phyloP scores from a whole-genome alignment of 179 eudicot genomes.

The Drosera spatulata region DNA sequence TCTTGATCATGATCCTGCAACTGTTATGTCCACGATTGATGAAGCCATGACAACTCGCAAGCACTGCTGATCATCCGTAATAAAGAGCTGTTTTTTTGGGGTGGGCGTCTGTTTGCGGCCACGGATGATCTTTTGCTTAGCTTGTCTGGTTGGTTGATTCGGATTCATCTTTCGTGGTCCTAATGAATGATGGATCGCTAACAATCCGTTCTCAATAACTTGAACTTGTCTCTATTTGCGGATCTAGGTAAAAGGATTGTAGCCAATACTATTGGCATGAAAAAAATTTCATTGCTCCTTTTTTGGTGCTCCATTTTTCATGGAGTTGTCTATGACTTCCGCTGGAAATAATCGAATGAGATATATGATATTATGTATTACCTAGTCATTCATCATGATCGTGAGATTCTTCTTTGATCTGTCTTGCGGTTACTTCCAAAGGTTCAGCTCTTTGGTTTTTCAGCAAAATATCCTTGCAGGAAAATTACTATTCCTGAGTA shows the following conservation, averaged over 20 bases:
- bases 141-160: slow-evolving; percentile 11
- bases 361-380: no score
- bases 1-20: slow-evolving; percentile 11
- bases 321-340: neutral
- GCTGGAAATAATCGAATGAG: no score
- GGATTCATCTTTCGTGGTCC: slow-evolving; percentile 38
- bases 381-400: no score
- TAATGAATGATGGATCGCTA: slow-evolving; percentile 20
- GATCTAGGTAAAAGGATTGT: neutral
- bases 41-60: slow-evolving; percentile 19
- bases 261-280: neutral
- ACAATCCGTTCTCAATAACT: slow-evolving; percentile 8
- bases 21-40: slow-evolving; percentile 40
- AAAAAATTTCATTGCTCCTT: neutral
- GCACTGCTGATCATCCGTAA: slow-evolving; percentile 35
- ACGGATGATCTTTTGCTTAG: slow-evolving; percentile 32
- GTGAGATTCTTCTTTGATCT: no score
- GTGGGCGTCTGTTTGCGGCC: slow-evolving; percentile 48
- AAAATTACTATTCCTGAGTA: no score
- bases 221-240: neutral
- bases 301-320: neutral
- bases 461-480: no score
- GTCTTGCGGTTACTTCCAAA: no score
- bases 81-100: slow-evolving; percentile 41
- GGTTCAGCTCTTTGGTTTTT: no score